Evolutionary conservation across 2,329 filamentous ascomycete species (phyloP), one percentile per base, ranked within the genome.

Genomic region (Pezicula radicicola): DNA sequence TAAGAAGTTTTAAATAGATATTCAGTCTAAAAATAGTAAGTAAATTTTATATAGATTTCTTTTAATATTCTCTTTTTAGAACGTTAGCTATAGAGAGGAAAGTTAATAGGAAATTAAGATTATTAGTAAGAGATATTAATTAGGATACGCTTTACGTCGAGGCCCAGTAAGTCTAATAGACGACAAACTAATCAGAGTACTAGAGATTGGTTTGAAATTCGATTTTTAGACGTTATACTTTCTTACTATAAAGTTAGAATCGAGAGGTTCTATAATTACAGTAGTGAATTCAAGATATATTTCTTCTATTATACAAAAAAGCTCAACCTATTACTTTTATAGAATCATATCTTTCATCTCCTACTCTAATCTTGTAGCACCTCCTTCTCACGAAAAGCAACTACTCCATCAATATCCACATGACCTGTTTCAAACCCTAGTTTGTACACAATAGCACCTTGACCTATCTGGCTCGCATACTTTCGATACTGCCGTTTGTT

Each of bases 391-490:
- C 53, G 53, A 46, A 55, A 47, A n/a, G 30, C 21, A 18, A 30
- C 50, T 36, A 55, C 49, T 16, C 35, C 49, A 18, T 51, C 28
- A 21, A 55, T 55, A 37, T 48, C 46, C 3, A 55, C 12, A 45
- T 55, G 44, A n/a, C 46, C 49, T 25, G 35, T 47, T 42, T 55
- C 53, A 28, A 49, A 55, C n/a, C 53, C 53, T 25, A 52, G 40
- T 49, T 43, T 46, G 27, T 49, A 55, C 27, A 55, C 49, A 49
- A 52, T 45, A 40, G 49, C 53, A 33, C 53, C 49, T 41, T 46
- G 49, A 30, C 52, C 52, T 40, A 55, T 55, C 28, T 53, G 15
- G n/a, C n/a, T n/a, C n/a, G 54, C 33, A 49, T 55, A 55, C 40
- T 50, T 55, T 21, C 19, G 19, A 25, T 42, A 50, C 35, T 55